A percentile compares a stretch with the other conserved stretches of the same genome.
These are phyloP conservation scores for Solanum appendiculatum DNA, from an alignment of 257 asterid species.

Conservation along the genomic window DNA sequence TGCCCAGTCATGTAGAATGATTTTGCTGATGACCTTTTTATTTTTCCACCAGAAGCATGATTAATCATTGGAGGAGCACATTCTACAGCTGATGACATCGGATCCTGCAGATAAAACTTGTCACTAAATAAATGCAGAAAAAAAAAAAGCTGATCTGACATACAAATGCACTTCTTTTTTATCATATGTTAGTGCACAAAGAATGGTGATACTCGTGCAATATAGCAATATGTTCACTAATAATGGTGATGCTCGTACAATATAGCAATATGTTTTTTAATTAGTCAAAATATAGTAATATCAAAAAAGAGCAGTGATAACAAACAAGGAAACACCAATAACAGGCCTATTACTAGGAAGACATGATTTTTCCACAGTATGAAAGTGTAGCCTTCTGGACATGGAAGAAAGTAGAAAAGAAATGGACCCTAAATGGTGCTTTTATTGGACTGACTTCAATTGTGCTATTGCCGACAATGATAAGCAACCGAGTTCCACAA, in stretches of 20 bases:
- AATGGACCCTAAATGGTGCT: neutral
- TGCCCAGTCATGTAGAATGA: conserved; percentile 19
- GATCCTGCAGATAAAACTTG: conserved; percentile 38
- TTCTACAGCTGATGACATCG: conserved; percentile 23
- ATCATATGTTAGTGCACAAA: neutral
- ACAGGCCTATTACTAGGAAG: neutral
- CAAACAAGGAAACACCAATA: neutral
- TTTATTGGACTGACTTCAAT: neutral
- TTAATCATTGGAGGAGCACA: conserved; percentile 22
- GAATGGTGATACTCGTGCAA: neutral
- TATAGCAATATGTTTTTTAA: neutral
- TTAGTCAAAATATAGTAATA: neutral
- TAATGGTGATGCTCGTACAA: neutral
- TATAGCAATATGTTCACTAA: neutral
- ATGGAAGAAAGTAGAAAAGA: neutral
- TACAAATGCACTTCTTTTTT: neutral
- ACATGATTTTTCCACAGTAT: neutral
- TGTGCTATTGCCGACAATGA: neutral
- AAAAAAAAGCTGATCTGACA: neutral
- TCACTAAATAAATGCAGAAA: neutral
- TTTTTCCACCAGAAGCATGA: conserved; percentile 72
- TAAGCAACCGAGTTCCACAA: neutral
- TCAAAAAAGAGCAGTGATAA: neutral
- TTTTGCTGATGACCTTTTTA: conserved; percentile 60
- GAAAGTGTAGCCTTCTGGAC: neutral